phyloP scores from a whole-genome alignment of 2,329 filamentous ascomycete genomes.

The Pyrenochaeta sp. region DNA sequence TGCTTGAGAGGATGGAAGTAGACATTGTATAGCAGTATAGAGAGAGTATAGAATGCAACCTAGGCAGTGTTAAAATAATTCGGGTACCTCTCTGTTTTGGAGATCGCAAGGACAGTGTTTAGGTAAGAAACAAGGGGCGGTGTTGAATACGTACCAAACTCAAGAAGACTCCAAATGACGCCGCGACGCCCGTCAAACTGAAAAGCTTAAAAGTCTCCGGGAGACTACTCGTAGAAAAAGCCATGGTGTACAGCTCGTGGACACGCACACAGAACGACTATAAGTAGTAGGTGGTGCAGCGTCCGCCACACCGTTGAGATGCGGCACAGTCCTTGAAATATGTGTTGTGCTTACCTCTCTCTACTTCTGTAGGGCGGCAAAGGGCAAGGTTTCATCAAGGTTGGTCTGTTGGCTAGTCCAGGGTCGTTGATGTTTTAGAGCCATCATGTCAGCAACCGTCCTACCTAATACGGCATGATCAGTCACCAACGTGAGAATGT shows the following conservation, averaged over 20 bases:
- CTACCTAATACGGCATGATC: no score
- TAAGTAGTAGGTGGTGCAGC: no score
- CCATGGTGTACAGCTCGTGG: conserved; percentile 4
- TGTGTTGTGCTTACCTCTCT: background rate
- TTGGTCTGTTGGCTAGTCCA: background rate
- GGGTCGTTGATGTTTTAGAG: no score
- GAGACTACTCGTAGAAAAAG: background rate
- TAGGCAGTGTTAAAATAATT: conserved; percentile 4
- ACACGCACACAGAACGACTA: no score
- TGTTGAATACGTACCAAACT: conserved; percentile 12
- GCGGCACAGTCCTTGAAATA: background rate
- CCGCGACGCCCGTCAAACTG: conserved; percentile 15
- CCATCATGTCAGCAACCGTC: no score
- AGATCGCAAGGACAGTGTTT: no score
- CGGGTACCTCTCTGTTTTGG: background rate
- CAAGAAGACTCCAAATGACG: conserved; percentile 16
- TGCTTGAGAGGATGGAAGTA: conserved; percentile 55
- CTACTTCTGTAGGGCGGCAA: background rate
- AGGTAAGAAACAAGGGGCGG: background rate
- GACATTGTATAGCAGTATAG: conserved; percentile 43
- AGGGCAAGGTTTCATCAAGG: background rate
- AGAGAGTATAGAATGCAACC: conserved; percentile 21
- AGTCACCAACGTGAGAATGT: no score
- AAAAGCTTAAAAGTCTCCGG: conserved; percentile 13
- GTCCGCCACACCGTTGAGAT: background rate